A percentile compares a stretch with the other conserved stretches of the same genome.
Conservation (phyloP, 768 basidiomycete genomes). For the Ramaria sp. region DNA sequence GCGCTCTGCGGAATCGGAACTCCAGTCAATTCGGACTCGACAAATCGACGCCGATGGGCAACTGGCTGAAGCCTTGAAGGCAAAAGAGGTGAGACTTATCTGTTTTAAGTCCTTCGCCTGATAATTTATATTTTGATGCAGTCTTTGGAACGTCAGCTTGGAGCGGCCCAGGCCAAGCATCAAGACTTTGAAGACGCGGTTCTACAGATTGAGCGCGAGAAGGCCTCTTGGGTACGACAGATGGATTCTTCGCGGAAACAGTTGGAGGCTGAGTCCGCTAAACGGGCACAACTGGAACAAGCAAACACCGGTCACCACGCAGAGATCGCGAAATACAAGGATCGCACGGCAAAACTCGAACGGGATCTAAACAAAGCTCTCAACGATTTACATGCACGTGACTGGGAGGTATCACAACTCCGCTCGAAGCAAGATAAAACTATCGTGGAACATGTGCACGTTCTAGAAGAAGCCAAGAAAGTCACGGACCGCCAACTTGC, state of each 20-base stretch:
- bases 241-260: constrained; percentile 61
- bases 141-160: constrained; percentile 72
- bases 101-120: constrained; percentile 4
- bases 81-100: constrained; percentile 58
- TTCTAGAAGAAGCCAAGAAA: constrained; percentile 89
- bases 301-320: constrained; percentile 46
- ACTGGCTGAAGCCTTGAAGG: constrained; percentile 45
- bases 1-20: constrained; percentile 57
- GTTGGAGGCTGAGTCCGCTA: constrained; percentile 60
- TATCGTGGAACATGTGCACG: constrained; percentile 97
- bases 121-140: constrained; percentile 21
- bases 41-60: constrained; percentile 58
- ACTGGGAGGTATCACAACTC: constrained; percentile 80
- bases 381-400: constrained; percentile 68
- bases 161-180: constrained; percentile 59
- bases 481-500: constrained; percentile 86
- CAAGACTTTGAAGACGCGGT: constrained; percentile 84
- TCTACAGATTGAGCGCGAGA: constrained; percentile 74
- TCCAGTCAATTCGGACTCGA: constrained; percentile 55
- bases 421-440: constrained; percentile 89
- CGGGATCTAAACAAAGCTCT: constrained; percentile 71
- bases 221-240: constrained; percentile 61
- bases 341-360: constrained; percentile 60
- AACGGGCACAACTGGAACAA: constrained; percentile 69
- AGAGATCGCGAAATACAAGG: constrained; percentile 59